Evolutionary conservation across 352 stramenopile genomes (phyloP), one percentile per base, ranked within the genome.

Genomic region (Globisporangium nunn): DNA sequence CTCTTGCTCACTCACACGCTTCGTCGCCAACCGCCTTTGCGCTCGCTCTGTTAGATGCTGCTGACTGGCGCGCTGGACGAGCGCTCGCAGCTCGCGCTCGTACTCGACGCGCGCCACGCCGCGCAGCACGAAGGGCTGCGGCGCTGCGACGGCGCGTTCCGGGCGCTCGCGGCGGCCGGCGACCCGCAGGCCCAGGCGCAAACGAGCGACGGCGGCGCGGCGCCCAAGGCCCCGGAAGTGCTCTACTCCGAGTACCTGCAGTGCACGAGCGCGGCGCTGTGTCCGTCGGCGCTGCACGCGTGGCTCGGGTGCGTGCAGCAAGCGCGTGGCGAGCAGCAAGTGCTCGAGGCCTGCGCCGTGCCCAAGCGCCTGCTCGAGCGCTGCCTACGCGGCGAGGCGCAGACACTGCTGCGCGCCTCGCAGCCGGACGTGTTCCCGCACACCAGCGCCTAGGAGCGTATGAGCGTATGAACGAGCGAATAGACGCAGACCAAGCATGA

Each of bases 331-430:
- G 52, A 71, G 28, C 31, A 76, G 46, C 74, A 65, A 35, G 52
- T 72, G 3, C 71, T 82, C 14, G 51, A 68, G 18, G 67, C 76
- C 18, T 94, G 84, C 56, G 59, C 59, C 40, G 56, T 67, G 39
- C 52, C 70, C 40, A 89, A 87, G 67, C 63, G 66, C 29, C 66
- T 91, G 67, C 58, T 94, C 45, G 81, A 94, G 59, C 84, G 81
- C 23, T 91, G 81, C 74, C 56, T 94, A 35, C 78, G 80, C 33
- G 71, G 66, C 50, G 75, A 87, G 68, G 86, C 71, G 3, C 68
- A 85, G 53, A 63, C 78, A 29, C 56, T 93, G 35, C 77, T 93
- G 52, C 75, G 71, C 41, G 68, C 64, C 10, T 81, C 81, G 52
- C 75, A 90, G 45, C 71, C 75, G 18, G 65, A 87, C 41, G 72